A percentile compares a stretch with the other conserved stretches of the same genome.
Evolutionary conservation across 2,329 filamentous ascomycete genomes (phyloP).

Genomic region (Fusarium pilosicola): DNA sequence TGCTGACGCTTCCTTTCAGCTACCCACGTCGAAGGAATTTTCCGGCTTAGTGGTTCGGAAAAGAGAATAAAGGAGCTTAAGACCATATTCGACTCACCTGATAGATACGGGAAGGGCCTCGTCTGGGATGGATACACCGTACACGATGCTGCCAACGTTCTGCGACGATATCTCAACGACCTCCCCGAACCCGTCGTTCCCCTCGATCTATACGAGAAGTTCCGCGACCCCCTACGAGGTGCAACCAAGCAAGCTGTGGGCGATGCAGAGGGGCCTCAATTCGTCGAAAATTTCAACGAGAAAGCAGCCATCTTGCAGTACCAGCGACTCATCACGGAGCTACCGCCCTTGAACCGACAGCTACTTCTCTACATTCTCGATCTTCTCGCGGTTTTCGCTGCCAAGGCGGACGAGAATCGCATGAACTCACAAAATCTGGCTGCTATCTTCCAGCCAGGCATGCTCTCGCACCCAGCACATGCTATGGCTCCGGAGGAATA

Average conservation of each 20-base stretch:
- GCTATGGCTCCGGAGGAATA: constrained; percentile 97
- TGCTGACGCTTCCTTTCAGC: constrained; percentile 63
- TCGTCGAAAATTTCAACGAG: constrained; percentile 71
- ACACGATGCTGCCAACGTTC: constrained; percentile 96
- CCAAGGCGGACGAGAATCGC: constrained; percentile 94
- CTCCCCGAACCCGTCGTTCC: constrained; percentile 97
- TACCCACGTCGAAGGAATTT: constrained; percentile 94
- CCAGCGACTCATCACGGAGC: constrained; percentile 89
- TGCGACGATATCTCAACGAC: constrained; percentile 94
- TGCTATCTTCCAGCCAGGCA: constrained; percentile 96
- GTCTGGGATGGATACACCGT: constrained; percentile 98
- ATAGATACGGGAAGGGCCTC: constrained; percentile 94
- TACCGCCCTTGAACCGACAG: constrained; percentile 93
- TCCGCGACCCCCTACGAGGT: constrained; percentile 82
- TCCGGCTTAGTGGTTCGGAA: constrained; percentile 93
- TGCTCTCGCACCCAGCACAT: constrained; percentile 92
- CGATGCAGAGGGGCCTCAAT: constrained; percentile 74
- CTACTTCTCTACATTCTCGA: constrained; percentile 95
- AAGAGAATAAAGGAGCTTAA: constrained; percentile 98
- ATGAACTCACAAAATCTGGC: constrained; percentile 96
- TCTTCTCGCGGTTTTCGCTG: constrained; percentile 93
- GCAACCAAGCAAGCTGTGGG: constrained; percentile 78
- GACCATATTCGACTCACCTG: constrained; percentile 89
- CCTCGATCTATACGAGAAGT: constrained; percentile 89
- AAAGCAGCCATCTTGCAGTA: constrained; percentile 82